phyloP scores from a whole-genome alignment of 164 flowering plant genomes.

The Protea cynaroides region DNA sequence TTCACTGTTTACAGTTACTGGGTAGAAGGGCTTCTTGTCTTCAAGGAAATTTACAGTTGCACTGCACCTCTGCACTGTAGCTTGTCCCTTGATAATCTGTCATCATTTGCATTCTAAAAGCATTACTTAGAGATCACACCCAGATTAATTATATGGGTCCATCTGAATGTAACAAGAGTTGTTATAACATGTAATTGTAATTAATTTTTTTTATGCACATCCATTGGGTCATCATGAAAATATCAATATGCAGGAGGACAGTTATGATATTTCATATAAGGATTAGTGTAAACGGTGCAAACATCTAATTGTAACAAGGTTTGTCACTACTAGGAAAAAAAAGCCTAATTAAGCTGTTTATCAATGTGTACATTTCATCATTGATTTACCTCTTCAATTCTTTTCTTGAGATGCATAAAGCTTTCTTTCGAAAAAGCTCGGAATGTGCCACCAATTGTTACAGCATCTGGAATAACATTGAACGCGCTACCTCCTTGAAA shows the following conservation, averaged over 20 bases:
- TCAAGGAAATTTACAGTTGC: conserved; percentile 38
- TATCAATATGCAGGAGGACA: no score
- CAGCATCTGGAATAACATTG: conserved; percentile 54
- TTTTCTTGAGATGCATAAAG: conserved; percentile 31
- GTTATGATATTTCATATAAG: no score
- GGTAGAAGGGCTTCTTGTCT: conserved; percentile 24
- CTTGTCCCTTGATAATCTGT: conserved; percentile 47
- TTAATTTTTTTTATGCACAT: no score
- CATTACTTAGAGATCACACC: no score
- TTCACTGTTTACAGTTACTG: conserved; percentile 38
- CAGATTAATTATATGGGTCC: no score
- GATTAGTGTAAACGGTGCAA: no score
- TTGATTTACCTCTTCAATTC: conserved; percentile 40
- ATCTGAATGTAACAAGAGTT: no score
- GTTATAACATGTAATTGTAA: no score
- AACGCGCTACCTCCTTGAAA: conserved; percentile 53
- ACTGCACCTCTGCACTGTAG: conserved; percentile 52
- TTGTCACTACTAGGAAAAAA: no score
- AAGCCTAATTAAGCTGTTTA: neutral
- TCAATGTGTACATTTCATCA: neutral
- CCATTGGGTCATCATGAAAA: no score
- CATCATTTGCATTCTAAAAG: neutral
- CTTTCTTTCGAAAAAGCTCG: conserved; percentile 38
- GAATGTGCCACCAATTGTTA: conserved; percentile 51
- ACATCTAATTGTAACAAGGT: no score